These are phyloP conservation scores for Coemansia sp. DNA, from an alignment of 192 early-diverging fungal genomes.

Conservation along the genomic window DNA sequence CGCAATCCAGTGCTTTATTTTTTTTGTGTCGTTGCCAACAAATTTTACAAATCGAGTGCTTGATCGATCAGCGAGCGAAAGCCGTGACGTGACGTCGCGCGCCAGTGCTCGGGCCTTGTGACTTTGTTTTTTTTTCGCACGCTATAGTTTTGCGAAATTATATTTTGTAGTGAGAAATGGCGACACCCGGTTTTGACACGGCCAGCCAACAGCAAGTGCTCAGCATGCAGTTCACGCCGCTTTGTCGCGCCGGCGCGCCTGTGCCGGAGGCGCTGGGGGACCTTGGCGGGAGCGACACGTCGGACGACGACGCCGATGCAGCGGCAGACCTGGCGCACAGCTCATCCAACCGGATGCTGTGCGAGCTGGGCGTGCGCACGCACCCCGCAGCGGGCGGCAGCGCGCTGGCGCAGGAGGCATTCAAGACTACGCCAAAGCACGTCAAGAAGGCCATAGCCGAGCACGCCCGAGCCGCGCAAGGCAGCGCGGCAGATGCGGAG, in stretches of 20 bases:
- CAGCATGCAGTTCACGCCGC: constrained; percentile 1
- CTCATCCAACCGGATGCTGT: constrained; percentile 10
- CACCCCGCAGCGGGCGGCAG: neutral
- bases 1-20: too few species aligned
- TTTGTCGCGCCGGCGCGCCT: neutral
- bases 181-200: neutral
- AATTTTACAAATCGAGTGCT: too few species aligned
- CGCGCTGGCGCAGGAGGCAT: neutral
- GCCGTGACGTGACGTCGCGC: neutral
- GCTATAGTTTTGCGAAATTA: too few species aligned
- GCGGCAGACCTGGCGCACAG: neutral
- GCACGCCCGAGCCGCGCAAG: neutral
- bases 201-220: neutral
- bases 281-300: constrained; percentile 4
- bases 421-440: neutral
- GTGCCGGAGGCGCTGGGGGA: neutral
- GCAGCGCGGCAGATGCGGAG: neutral
- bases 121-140: neutral
- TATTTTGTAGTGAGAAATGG: neutral
- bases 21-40: too few species aligned
- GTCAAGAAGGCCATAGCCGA: constrained; percentile 14
- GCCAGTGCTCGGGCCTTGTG: neutral
- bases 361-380: neutral
- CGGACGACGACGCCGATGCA: neutral
- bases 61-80: too few species aligned